Base-by-base conservation (phyloP, 352 stramenopile species). In the Blastocystis sp. region DNA sequence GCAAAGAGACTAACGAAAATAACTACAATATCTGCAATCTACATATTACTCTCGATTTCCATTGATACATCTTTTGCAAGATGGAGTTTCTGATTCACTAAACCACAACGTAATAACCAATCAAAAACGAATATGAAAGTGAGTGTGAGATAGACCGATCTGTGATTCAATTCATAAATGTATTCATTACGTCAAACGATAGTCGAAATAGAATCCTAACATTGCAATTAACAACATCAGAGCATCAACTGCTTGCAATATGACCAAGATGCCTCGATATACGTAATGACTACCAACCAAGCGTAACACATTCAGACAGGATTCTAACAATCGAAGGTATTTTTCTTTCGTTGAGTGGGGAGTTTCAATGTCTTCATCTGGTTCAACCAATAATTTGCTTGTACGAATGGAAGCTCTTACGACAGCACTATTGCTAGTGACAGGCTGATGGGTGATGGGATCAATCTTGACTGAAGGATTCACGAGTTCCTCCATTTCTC, bases 91-190 rank as follows among this genome's bases (percentile, higher is more conserved):
- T 42, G 14, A 21, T 29, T 67, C 29, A 67, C 32, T 7, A 83
- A 7, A 24, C 35, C 14, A 19, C 49, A 66, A 24, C 71, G 71
- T 16, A 83, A n/a, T 29, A 83, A 3, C 71, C 71, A 83, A 16
- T 83, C 71, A 6, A 83, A 49, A 4, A 67, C 16, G 29, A 83
- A 83, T 9, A 83, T 21, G 9, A 83, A 42, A 21, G 71, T 49
- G 12, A 83, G 9, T 9, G 46, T n/a, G 0, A 83, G n/a, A 54
- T 65, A 83, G 14, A 65, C 56, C 11, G 27, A 37, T 14, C 71
- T 83, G 65, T 19, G 9, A 19, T 19, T 83, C 4, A 66, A 14
- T 1, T 19, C 0, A 3, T 7, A 1, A 9, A 32, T 16, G 2
- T 3, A 52, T 39, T 9, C 16, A n/a, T 35, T 24, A 83, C 71